phyloP scores from a whole-genome alignment of 805 yeast species.

The Nakazawaea pomicola region DNA sequence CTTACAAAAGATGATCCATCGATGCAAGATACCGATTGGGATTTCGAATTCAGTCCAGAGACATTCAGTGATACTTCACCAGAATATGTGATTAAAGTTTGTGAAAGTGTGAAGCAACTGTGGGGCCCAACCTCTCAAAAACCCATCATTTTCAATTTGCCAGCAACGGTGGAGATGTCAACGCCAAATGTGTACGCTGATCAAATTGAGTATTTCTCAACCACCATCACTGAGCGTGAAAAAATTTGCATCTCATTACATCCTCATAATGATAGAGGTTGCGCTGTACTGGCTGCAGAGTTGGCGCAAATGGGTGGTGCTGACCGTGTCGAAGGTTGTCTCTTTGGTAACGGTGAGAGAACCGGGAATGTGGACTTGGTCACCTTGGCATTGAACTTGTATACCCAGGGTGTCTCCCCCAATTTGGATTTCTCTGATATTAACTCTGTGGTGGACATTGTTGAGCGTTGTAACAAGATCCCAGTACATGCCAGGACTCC shows the following conservation, averaged over 20 bases:
- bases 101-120: slow-evolving; percentile 70
- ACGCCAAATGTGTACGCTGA: slow-evolving; percentile 83
- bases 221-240: slow-evolving; percentile 58
- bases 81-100: slow-evolving; percentile 57
- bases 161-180: slow-evolving; percentile 81
- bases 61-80: slow-evolving; percentile 67
- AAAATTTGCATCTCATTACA: slow-evolving; percentile 72
- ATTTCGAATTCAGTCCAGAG: slow-evolving; percentile 77
- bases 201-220: slow-evolving; percentile 71
- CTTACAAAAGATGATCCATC: slow-evolving; percentile 67
- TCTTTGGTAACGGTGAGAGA: slow-evolving; percentile 84
- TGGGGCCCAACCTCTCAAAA: slow-evolving; percentile 64
- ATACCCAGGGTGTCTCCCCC: slow-evolving; percentile 75
- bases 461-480: slow-evolving; percentile 75
- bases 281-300: slow-evolving; percentile 87
- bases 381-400: slow-evolving; percentile 69
- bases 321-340: slow-evolving; percentile 83
- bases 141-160: slow-evolving; percentile 76
- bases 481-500: slow-evolving; percentile 79
- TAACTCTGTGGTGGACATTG: slow-evolving; percentile 60
- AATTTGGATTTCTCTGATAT: slow-evolving; percentile 68
- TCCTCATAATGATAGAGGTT: slow-evolving; percentile 83
- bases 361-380: slow-evolving; percentile 84
- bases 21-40: slow-evolving; percentile 55
- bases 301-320: slow-evolving; percentile 81